Conservation (phyloP, 2,329 filamentous ascomycete species). For the Penicillium hordei region DNA sequence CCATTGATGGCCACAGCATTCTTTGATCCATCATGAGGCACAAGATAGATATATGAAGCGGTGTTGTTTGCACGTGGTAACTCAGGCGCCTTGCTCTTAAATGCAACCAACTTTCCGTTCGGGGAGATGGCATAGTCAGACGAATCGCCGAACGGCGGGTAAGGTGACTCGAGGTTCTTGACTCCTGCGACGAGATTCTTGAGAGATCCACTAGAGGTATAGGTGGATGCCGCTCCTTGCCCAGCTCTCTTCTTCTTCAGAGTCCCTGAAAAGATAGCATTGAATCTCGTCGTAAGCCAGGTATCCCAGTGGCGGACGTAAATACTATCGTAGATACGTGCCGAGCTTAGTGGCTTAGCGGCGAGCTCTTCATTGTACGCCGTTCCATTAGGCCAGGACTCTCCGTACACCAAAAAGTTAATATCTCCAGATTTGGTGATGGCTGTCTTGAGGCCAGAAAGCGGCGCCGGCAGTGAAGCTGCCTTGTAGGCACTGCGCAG, state of each 20-base stretch:
- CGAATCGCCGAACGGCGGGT: conserved; percentile 69
- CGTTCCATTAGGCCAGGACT: conserved; percentile 66
- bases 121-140: conserved; percentile 71
- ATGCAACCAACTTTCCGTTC: conserved; percentile 42
- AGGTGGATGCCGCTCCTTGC: conserved; percentile 39
- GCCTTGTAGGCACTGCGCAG: conserved; percentile 36
- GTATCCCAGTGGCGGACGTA: conserved; percentile 83
- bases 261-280: conserved; percentile 71
- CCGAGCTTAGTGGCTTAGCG: conserved; percentile 61
- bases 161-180: conserved; percentile 47
- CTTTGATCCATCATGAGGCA: conserved; percentile 62
- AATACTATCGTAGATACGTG: conserved; percentile 69
- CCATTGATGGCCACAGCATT: conserved; percentile 49
- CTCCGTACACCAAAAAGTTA: conserved; percentile 56
- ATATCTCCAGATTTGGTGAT: conserved; percentile 45
- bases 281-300: conserved; percentile 68
- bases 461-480: conserved; percentile 38
- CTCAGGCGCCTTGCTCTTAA: conserved; percentile 46
- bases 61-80: conserved; percentile 60
- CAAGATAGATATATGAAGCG: conserved; percentile 77
- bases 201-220: conserved; percentile 57
- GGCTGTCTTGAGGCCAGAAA: conserved; percentile 42
- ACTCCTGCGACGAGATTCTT: conserved; percentile 42
- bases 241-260: conserved; percentile 44
- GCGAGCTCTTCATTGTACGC: conserved; percentile 66